These are phyloP conservation scores for Aspergillus ruber DNA, from an alignment of 2,329 filamentous ascomycete species.

Conservation along the genomic window DNA sequence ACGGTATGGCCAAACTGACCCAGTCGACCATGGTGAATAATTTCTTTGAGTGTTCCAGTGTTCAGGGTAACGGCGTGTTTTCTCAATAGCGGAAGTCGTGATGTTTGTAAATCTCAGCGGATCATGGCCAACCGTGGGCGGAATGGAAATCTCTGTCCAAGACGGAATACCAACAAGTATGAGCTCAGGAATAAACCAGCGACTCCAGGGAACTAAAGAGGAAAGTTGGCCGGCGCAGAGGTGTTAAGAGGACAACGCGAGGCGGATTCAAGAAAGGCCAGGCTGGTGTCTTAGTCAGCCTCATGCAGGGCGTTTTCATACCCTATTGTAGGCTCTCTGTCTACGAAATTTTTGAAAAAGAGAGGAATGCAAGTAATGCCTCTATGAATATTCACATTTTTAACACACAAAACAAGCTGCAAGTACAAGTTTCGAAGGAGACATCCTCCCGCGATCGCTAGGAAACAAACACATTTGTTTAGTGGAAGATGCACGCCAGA, in stretches of 20 bases:
- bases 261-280: not conserved
- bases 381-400: no score
- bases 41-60: constrained; percentile 1
- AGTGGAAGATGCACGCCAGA: constrained; percentile 5
- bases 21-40: constrained; percentile 57
- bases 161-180: no score
- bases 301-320: not conserved
- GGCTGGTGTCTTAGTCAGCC: not conserved
- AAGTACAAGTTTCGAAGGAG: no score
- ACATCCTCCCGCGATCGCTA: not conserved
- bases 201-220: no score
- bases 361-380: no score
- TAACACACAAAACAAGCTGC: no score
- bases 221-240: not conserved
- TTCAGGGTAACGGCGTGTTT: not conserved
- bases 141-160: no score
- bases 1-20: constrained; percentile 76
- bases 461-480: not conserved
- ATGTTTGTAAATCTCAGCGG: not conserved
- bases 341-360: no score
- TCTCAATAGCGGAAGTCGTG: not conserved
- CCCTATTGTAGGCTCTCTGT: no score
- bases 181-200: no score
- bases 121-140: no score
- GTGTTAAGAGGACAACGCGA: not conserved